Base-by-base conservation (phyloP, 1,284 basidiomycete genomes). In the Puccinia hordei region DNA sequence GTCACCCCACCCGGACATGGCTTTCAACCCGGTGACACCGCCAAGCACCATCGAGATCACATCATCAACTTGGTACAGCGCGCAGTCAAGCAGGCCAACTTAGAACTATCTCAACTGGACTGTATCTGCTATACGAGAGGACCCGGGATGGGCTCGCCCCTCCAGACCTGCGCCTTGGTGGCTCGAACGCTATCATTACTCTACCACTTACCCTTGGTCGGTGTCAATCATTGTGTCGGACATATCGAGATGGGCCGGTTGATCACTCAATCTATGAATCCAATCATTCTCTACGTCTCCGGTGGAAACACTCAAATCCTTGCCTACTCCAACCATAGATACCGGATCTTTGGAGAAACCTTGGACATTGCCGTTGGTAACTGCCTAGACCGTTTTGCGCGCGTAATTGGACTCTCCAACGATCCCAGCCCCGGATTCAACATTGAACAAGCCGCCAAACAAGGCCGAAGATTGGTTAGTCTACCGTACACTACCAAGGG, bases 301-400 rank as follows among this genome's bases (percentile, higher is more conserved):
- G 97, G 97, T 19, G 97, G 97, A 13, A 99, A 99, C 86, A 99
- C 97, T 0, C 97, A 99, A 86, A 95, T 99, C 46, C 98, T 99
- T 82, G 97, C 97, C 0, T 99, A 99, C 86, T 97, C 94, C 24
- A 92, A 94, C 83, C 94, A 98, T 82, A 90, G 94, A 82, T 99
- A 99, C 85, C 90, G 97, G 65, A 99, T 99, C 83, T 99, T 99
- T 86, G 97, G 97, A 35, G 97, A 99, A 87, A 99, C 97, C 15
- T 89, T 99, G 72, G 97, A 99, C 85, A 99, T 99, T 81, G 97
- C 97, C 13, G 95, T 99, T 35, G 97, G 97, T 44, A 99, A 99
- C 86, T 99, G 96, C 85, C 88, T 99, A 35, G 97, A 99, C 86
- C 90, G 97, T 2, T 99, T 99, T 84, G 97, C 97, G 0, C 88